Conservation (phyloP, 2,329 filamentous ascomycete species). For the Aureobasidium sp. region DNA sequence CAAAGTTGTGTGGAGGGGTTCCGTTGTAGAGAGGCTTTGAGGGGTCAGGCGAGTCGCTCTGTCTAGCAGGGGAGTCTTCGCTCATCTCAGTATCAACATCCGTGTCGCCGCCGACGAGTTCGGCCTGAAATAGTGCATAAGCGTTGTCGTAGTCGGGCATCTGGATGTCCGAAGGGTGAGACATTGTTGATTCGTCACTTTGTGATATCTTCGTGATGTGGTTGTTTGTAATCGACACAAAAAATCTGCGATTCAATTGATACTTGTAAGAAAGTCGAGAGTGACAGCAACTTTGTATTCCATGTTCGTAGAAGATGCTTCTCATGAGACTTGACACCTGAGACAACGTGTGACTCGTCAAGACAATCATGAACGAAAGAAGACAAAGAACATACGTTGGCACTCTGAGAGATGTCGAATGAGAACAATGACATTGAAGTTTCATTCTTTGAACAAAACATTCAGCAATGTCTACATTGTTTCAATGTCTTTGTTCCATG, state of each 20-base stretch:
- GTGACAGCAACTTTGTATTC: background rate
- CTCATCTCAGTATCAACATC: background rate
- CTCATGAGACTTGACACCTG: background rate
- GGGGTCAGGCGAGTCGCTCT: background rate
- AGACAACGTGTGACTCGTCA: background rate
- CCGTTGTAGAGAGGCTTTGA: background rate
- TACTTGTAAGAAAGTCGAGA: background rate
- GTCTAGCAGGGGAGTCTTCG: background rate
- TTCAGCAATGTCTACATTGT: background rate
- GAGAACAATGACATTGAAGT: background rate
- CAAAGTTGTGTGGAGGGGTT: background rate
- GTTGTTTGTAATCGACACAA: background rate
- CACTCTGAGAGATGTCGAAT: background rate
- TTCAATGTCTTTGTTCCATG: background rate
- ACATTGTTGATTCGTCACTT: background rate
- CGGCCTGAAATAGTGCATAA: background rate
- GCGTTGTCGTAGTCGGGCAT: background rate
- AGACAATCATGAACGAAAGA: background rate
- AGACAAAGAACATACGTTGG: background rate
- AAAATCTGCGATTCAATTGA: background rate
- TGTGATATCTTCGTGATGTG: background rate
- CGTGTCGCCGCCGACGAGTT: background rate
- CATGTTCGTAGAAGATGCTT: background rate
- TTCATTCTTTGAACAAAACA: background rate
- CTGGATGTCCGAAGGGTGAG: background rate